Evolutionary conservation across 768 basidiomycete species (phyloP).

Genomic region (Obba rivulosa): DNA sequence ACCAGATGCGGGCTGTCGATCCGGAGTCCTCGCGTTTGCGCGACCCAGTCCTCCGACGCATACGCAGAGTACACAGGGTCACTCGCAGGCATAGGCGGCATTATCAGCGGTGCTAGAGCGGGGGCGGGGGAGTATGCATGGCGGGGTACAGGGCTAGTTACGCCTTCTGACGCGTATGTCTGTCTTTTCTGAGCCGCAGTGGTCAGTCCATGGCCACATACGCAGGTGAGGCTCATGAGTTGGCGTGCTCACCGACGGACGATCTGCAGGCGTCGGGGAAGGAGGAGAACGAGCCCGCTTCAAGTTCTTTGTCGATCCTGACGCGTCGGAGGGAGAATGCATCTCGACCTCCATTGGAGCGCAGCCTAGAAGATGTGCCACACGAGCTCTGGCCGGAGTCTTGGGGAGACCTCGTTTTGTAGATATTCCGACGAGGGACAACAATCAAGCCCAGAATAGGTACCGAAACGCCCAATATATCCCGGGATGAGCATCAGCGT

Average conservation of each 20-base stretch:
- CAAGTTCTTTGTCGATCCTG: conserved; percentile 22
- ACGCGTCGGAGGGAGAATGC: conserved; percentile 40
- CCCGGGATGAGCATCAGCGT: too few relatives aligned
- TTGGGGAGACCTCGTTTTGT: too few relatives aligned
- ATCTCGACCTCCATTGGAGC: conserved; percentile 51
- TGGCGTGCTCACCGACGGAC: conserved; percentile 44
- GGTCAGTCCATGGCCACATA: not conserved
- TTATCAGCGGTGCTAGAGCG: conserved; percentile 21
- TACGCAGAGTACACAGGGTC: conserved; percentile 24
- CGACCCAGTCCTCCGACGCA: conserved; percentile 68
- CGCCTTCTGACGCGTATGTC: conserved; percentile 48
- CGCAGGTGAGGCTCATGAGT: conserved; percentile 3
- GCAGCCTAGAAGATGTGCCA: not conserved
- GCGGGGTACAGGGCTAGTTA: conserved; percentile 34
- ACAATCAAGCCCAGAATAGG: too few relatives aligned
- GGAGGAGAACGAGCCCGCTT: conserved; percentile 66
- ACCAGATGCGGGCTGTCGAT: conserved; percentile 45
- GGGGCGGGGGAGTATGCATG: conserved; percentile 9
- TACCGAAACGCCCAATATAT: too few relatives aligned
- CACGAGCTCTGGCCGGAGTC: not conserved
- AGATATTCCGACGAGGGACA: too few relatives aligned
- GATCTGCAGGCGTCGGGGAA: conserved; percentile 39
- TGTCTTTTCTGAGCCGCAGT: not conserved
- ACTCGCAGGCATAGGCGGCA: conserved; percentile 10
- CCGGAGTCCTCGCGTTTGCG: conserved; percentile 60